Conservation (phyloP, 139 green algal genomes). For the Nannochloris sp. region DNA sequence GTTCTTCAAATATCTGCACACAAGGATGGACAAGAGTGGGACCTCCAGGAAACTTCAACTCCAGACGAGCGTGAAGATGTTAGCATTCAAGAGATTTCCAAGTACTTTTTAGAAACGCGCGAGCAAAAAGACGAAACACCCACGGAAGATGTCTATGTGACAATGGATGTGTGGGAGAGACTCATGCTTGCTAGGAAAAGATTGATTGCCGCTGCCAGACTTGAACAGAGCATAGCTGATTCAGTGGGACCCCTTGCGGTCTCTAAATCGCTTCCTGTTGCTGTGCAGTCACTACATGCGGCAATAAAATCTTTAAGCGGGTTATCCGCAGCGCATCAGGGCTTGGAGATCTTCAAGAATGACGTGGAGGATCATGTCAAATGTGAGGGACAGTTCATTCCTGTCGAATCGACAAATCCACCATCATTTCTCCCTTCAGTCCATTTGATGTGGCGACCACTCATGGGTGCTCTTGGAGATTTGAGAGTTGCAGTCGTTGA, state of each 20-base stretch:
- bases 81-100: conserved; percentile 17
- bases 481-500: conserved; percentile 32
- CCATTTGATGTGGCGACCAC: conserved; percentile 44
- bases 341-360: not conserved
- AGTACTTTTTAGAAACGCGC: conserved; percentile 19
- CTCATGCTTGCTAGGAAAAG: not conserved
- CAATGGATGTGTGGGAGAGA: not conserved
- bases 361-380: conserved; percentile 12
- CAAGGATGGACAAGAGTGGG: not conserved
- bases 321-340: no score
- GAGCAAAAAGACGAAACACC: not conserved
- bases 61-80: not conserved
- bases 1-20: not conserved
- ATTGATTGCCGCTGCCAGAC: conserved; percentile 27
- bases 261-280: conserved; percentile 32
- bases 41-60: not conserved
- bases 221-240: conserved; percentile 45
- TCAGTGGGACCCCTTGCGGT: conserved; percentile 44
- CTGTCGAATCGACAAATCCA: conserved; percentile 34
- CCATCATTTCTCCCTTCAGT: conserved; percentile 58
- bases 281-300: conserved; percentile 39
- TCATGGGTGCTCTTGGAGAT: conserved; percentile 53
- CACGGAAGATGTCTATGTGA: not conserved
- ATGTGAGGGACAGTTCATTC: conserved; percentile 30
- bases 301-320: conserved; percentile 14